These are phyloP conservation scores for Aegilops speltoides DNA, from an alignment of 176 grass and related monocot genomes.

Conservation along the genomic window DNA sequence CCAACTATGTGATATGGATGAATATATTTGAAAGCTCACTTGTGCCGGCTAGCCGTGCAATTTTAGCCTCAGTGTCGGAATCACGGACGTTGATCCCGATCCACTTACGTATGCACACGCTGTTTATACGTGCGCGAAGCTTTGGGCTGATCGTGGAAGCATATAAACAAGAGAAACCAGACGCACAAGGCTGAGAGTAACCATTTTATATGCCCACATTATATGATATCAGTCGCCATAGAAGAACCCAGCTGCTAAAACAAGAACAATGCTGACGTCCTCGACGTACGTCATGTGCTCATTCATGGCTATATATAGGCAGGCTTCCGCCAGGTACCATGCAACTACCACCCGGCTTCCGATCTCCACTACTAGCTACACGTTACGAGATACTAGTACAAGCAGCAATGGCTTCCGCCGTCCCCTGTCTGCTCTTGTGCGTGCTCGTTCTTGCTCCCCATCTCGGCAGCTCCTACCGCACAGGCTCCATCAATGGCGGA, in stretches of 20 bases:
- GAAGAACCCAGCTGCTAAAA: not conserved
- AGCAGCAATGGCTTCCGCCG: not conserved
- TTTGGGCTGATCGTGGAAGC: not conserved
- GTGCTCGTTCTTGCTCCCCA: not conserved
- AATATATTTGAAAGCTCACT: not conserved
- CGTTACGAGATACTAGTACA: too few species aligned
- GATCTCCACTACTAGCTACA: not conserved
- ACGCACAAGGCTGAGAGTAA: not conserved
- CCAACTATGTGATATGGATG: not conserved
- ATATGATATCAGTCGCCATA: not conserved
- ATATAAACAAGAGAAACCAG: not conserved
- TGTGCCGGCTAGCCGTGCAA: not conserved
- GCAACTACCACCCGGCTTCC: not conserved
- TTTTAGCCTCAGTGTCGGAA: not conserved
- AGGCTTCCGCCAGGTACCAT: not conserved
- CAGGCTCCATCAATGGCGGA: not conserved
- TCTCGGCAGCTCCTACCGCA: not conserved
- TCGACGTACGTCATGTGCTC: not conserved
- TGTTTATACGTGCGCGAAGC: not conserved
- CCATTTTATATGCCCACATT: not conserved
- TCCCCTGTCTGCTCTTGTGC: not conserved
- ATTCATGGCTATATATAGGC: not conserved
- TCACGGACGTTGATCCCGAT: not conserved
- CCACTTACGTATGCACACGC: not conserved
- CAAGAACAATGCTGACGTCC: not conserved